Percentiles rank a stretch among this genome's conserved stretches.
Evolutionary conservation across 768 basidiomycete species (phyloP).

Genomic region (Suillus decipiens): DNA sequence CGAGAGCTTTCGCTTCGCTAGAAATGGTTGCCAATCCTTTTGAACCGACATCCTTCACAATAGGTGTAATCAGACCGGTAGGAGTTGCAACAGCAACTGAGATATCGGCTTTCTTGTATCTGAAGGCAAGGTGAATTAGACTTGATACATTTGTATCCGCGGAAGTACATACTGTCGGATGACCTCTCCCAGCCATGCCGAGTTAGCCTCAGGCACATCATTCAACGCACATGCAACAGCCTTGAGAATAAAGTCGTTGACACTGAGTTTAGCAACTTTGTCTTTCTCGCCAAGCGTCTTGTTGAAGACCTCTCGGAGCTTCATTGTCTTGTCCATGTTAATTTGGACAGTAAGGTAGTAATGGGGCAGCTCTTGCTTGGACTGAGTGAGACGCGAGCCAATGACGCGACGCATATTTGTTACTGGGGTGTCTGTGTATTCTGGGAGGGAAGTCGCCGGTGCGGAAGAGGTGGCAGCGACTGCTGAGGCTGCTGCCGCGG

Average conservation of each 20-base stretch:
- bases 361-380: slow-evolving; percentile 94
- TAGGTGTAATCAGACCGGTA: slow-evolving; percentile 94
- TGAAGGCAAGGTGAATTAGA: slow-evolving; percentile 27
- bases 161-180: slow-evolving; percentile 79
- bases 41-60: slow-evolving; percentile 88
- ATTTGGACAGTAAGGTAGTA: slow-evolving; percentile 96
- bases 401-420: slow-evolving; percentile 96
- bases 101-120: slow-evolving; percentile 97
- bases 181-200: slow-evolving; percentile 94
- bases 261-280: slow-evolving; percentile 89
- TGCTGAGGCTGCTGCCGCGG: slow-evolving; percentile 44
- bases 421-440: slow-evolving; percentile 88
- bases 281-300: slow-evolving; percentile 82
- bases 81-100: slow-evolving; percentile 97
- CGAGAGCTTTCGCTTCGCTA: slow-evolving; percentile 86
- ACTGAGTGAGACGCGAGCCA: slow-evolving; percentile 85
- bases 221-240: slow-evolving; percentile 86
- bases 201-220: slow-evolving; percentile 97
- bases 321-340: slow-evolving; percentile 94
- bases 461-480: slow-evolving; percentile 45
- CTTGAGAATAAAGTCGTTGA: slow-evolving; percentile 98
- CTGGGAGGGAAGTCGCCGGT: slow-evolving; percentile 54
- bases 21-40: slow-evolving; percentile 95
- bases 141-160: neutral
- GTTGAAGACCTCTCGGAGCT: slow-evolving; percentile 96